Percentiles rank a stretch among this genome's conserved stretches.
These are phyloP conservation scores for Magnolia changhungtana DNA, from an alignment of 164 flowering plant genomes.

Conservation along the genomic window DNA sequence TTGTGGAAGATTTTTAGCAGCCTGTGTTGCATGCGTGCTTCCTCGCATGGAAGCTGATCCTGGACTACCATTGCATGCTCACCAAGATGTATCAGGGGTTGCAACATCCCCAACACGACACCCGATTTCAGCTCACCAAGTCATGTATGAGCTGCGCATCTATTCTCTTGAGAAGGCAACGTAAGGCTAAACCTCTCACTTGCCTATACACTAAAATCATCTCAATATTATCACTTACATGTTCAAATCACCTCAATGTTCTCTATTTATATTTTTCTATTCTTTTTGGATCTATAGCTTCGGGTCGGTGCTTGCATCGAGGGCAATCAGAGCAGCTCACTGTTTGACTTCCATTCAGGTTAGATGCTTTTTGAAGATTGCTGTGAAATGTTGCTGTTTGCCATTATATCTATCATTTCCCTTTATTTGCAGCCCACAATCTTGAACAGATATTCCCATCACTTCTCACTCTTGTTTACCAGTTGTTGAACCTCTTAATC, in stretches of 20 bases:
- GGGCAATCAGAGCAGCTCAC: conserved; percentile 98
- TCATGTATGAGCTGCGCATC: conserved; percentile 93
- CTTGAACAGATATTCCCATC: background rate
- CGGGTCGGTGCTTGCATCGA: conserved; percentile 82
- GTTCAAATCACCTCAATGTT: background rate
- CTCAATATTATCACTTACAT: background rate
- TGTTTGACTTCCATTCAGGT: conserved; percentile 99
- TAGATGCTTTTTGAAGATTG: conserved; percentile 22
- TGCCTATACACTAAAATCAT: background rate
- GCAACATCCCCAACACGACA: conserved; percentile 95
- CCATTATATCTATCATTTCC: background rate
- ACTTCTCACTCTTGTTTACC: background rate
- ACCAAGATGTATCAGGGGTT: conserved; percentile 54
- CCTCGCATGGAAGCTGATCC: conserved; percentile 79
- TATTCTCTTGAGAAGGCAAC: conserved; percentile 96
- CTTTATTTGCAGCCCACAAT: background rate
- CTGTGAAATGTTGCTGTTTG: background rate
- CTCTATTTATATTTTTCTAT: background rate
- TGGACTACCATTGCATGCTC: conserved; percentile 50
- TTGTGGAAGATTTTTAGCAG: conserved; percentile 96
- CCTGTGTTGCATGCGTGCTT: conserved; percentile 90
- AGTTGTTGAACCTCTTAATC: too few relatives aligned
- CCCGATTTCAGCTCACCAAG: conserved; percentile 85
- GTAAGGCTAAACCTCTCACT: conserved; percentile 33
- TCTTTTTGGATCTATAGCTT: conserved; percentile 46